Percentiles rank a stretch among this genome's conserved stretches.
These are phyloP conservation scores for Eleusine indica DNA, from an alignment of 176 grass and related monocot genomes.

Conservation along the genomic window DNA sequence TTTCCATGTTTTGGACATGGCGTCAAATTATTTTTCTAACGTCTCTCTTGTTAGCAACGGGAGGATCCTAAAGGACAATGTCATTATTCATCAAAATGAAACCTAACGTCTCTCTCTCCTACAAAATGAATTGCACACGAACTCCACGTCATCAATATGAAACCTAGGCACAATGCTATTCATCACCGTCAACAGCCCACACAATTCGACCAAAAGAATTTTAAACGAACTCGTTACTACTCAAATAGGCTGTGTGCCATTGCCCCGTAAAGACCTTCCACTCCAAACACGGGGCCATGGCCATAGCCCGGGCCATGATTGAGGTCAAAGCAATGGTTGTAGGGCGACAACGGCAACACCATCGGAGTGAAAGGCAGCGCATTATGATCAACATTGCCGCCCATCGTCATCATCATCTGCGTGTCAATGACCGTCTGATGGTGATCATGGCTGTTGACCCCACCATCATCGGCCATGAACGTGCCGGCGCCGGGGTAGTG, in stretches of 20 bases:
- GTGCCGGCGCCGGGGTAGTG: constrained; percentile 2
- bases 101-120: too few species aligned
- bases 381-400: not conserved
- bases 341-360: not conserved
- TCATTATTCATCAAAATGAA: too few species aligned
- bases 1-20: too few species aligned
- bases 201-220: not conserved
- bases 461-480: not conserved
- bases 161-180: not conserved
- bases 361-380: not conserved
- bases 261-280: not conserved
- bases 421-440: not conserved
- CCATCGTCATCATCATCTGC: not conserved
- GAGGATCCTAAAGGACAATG: too few species aligned
- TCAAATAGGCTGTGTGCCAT: constrained; percentile 26
- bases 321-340: not conserved
- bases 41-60: too few species aligned
- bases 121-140: too few species aligned
- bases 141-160: too few species aligned
- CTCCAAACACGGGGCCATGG: constrained; percentile 8
- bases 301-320: not conserved
- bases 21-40: too few species aligned
- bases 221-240: not conserved
- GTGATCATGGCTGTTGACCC: not conserved
- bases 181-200: not conserved